Base-by-base conservation (phyloP, 2,329 filamentous ascomycete genomes). In the Hymenoscyphus salicellus region DNA sequence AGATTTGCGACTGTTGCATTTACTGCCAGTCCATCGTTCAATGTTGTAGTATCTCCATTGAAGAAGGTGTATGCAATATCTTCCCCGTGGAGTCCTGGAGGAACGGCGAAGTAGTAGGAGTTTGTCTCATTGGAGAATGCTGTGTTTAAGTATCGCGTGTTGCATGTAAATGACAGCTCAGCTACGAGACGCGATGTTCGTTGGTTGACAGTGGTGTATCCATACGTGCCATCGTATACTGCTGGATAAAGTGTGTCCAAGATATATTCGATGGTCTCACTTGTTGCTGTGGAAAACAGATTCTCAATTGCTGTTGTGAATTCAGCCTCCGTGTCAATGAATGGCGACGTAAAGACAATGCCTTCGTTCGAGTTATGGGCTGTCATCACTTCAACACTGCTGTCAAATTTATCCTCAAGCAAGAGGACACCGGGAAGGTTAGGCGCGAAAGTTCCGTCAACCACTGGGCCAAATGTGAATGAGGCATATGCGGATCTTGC, bases 11-110 rank as follows among this genome's bases (percentile, higher is more conserved):
- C 62, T 0, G 69, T 70, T 0, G 67, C 66, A 55, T 78, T 71
- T 26, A 78, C 73, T 8, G 67, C 55, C 5, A 64, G 11, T 20
- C 70, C 70, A 43, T 75, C 65, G 17, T 68, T 60, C 6, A 58
- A n/a, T 4, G 69, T 67, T 1, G 68, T 63, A 2, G 70, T 73
- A 43, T 71, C 70, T 23, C 76, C 77, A 52, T 81, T 79, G 75
- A 79, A 86, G 74, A 81, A 86, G 0, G 82, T 83, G 68, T 83
- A 86, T 0, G 77, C 65, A 3, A 84, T 68, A 68, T 87, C 85
- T 60, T 78, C 73, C 20, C 80, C 83, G 70, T 87, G 85, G 41
- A 83, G 75, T 7, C 78, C 83, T 0, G 84, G 83, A 0, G 80
- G 80, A 0, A 84, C 78, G 26, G 79, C 76, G 70, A 86, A 87